A percentile compares a stretch with the other conserved stretches of the same genome.
Conservation (phyloP, 2,329 filamentous ascomycete species). For the Sordariomycetes sp. region DNA sequence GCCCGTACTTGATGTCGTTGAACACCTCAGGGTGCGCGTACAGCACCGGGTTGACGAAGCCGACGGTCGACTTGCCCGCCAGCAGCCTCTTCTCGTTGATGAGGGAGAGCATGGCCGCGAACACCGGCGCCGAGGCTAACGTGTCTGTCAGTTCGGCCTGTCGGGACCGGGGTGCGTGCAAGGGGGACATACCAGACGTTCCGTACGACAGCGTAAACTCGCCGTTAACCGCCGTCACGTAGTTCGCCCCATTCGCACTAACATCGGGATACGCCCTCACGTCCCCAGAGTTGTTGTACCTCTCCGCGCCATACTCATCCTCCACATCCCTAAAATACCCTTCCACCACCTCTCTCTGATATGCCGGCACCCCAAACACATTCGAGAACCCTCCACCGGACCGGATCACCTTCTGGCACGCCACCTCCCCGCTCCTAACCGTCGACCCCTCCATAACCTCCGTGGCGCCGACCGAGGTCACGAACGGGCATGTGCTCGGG, state of each 20-base stretch:
- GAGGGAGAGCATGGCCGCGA: constrained; percentile 10
- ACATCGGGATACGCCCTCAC: constrained; percentile 30
- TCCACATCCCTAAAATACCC: constrained; percentile 20
- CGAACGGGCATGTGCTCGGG: constrained; percentile 29
- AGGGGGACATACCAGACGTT: constrained; percentile 22
- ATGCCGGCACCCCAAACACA: constrained; percentile 33
- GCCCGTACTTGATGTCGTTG: constrained; percentile 14
- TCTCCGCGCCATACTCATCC: background rate
- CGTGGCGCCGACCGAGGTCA: constrained; percentile 42
- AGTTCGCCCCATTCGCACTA: constrained; percentile 29
- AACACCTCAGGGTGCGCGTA: constrained; percentile 12
- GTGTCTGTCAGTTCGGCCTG: background rate
- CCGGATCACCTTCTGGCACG: constrained; percentile 30
- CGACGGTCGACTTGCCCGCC: constrained; percentile 20
- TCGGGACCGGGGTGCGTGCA: background rate
- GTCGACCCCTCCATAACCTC: constrained; percentile 28
- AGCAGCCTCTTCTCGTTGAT: constrained; percentile 24
- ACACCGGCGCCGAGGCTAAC: constrained; percentile 8
- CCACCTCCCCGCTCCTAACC: constrained; percentile 27
- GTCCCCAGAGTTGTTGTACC: constrained; percentile 1
- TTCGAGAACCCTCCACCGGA: constrained; percentile 38
- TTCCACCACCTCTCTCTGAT: constrained; percentile 30
- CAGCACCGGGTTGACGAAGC: constrained; percentile 24
- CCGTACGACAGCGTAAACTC: constrained; percentile 32
- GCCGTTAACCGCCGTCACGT: constrained; percentile 30